Base-by-base conservation (phyloP, 352 stramenopile species). In the Globisporangium heterothallicum region DNA sequence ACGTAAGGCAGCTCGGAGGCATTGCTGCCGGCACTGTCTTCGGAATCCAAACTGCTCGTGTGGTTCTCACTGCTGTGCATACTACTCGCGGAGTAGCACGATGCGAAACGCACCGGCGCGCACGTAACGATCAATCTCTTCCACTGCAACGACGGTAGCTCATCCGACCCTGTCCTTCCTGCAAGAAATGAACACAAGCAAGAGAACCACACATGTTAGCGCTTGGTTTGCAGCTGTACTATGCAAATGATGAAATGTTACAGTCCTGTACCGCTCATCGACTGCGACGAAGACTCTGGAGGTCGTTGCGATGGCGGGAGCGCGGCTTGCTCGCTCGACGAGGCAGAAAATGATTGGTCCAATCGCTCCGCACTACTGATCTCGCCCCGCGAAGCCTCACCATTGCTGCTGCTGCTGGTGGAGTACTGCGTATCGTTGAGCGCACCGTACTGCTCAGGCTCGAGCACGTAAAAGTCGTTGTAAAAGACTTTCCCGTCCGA, bases 401-500 rank as follows among this genome's bases (percentile, higher is more conserved):
- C 16, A 13, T 13, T 36, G 30, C 16, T 36, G 30, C 42, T 35
- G 42, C 42, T 50, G 12, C 30, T 32, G n/a, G 30, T 21, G 16
- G 42, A 36, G 30, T 53, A 25, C 27, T 48, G 43, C 19, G 41
- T 51, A 19, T 27, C 26, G 25, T 26, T 49, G 42, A 38, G 26
- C 32, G 42, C 42, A 24, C 49, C 61, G 53, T 74, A 74, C 6
- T 56, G 34, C 8, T 47, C 35, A 12, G 68, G 70, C 49, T 86
- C 70, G 16, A 87, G 61, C 29, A 87, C 25, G 63, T 78, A 68
- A 18, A 86, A 65, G 56, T 90, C 79, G 48, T 80, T 71, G 53
- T 77, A 78, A 55, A 83, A 83, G 30, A 70, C 60, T 40, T 70
- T 59, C 25, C 74, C 70, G 61, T 86, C 70, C 16, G 72, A 83